These are phyloP conservation scores for Candida insectorum DNA, from an alignment of 805 yeast genomes.

Conservation along the genomic window DNA sequence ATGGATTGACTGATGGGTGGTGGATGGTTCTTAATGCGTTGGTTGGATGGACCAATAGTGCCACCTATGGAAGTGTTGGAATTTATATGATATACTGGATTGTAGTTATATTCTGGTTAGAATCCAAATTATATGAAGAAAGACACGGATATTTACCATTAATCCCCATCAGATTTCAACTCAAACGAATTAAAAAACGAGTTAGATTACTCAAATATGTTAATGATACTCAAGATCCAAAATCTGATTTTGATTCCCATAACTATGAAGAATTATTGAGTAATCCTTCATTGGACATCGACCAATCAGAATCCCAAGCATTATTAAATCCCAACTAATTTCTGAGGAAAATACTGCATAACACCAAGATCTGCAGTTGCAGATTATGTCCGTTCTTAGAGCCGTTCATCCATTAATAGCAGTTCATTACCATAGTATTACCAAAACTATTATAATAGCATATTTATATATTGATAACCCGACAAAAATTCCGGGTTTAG, in stretches of 20 bases:
- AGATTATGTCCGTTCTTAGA: too few relatives aligned
- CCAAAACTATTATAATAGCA: too few relatives aligned
- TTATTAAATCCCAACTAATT: too few relatives aligned
- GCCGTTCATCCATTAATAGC: too few relatives aligned
- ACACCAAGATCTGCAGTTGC: too few relatives aligned
- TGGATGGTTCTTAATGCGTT: slow-evolving; percentile 47
- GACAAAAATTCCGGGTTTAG: too few relatives aligned
- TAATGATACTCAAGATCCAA: neutral
- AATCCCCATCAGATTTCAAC: slow-evolving; percentile 39
- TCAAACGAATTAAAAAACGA: slow-evolving; percentile 31
- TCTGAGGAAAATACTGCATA: too few relatives aligned
- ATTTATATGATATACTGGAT: slow-evolving; percentile 38
- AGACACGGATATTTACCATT: slow-evolving; percentile 34
- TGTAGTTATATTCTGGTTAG: slow-evolving; percentile 28
- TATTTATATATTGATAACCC: too few relatives aligned
- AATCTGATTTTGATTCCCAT: neutral
- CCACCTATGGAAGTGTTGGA: slow-evolving; percentile 42
- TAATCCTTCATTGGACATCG: slow-evolving; percentile 6
- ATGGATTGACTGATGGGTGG: slow-evolving; percentile 43
- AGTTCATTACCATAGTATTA: too few relatives aligned
- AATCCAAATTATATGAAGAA: slow-evolving; percentile 32
- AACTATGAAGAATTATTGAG: slow-evolving; percentile 7
- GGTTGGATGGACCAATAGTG: slow-evolving; percentile 46
- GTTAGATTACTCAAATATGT: slow-evolving; percentile 9
- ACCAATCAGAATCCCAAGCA: neutral